Percentiles rank a stretch among this genome's conserved stretches.
phyloP scores from a whole-genome alignment of 176 grass and related monocot genomes.

The Aegilops bicornis region DNA sequence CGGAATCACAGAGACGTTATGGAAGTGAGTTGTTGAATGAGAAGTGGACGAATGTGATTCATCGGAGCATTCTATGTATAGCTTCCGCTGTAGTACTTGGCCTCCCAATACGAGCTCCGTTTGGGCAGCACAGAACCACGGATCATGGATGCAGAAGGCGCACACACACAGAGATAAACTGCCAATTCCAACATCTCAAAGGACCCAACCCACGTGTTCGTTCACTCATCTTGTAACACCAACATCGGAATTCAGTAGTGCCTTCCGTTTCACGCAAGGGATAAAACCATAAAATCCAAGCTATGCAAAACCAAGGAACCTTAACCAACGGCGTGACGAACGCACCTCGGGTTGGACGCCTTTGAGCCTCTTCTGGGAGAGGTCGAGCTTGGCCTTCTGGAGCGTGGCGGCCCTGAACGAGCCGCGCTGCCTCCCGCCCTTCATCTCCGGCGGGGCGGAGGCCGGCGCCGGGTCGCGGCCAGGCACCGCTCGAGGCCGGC shows the following conservation, averaged over 20 bases:
- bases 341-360: conserved; percentile 25
- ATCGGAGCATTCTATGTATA: neutral
- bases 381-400: conserved; percentile 24
- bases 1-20: neutral
- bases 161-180: neutral
- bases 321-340: neutral
- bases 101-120: neutral
- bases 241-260: neutral
- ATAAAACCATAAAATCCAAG: neutral
- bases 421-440: conserved; percentile 11
- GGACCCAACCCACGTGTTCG: neutral
- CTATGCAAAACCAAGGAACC: neutral
- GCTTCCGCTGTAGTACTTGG: neutral
- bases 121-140: neutral
- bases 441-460: conserved; percentile 10
- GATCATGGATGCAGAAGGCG: neutral
- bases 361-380: neutral
- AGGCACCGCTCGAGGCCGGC: conserved; percentile 1
- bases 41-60: neutral
- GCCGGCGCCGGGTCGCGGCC: neutral
- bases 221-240: neutral
- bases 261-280: neutral
- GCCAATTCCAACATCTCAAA: neutral
- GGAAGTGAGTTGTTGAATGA: neutral
- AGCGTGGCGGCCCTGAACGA: conserved; percentile 11